These are phyloP conservation scores for Ophiorrhiza pumila DNA, from an alignment of 257 asterid genomes.

Conservation along the genomic window DNA sequence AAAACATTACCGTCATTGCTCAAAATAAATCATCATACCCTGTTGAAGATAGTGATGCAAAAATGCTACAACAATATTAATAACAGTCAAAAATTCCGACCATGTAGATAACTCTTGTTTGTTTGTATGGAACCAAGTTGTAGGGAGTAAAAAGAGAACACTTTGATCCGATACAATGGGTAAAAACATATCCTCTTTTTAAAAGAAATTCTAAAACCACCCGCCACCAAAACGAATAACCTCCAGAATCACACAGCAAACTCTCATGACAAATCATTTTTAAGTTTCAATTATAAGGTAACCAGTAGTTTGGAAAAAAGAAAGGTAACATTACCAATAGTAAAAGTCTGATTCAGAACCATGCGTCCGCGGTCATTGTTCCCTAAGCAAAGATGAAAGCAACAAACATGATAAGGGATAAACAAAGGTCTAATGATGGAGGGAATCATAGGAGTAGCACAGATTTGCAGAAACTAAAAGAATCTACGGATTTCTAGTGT, in stretches of 20 bases:
- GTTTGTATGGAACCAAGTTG: no score
- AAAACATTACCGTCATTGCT: neutral
- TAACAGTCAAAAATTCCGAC: neutral
- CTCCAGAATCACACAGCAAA: neutral
- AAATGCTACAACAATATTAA: neutral
- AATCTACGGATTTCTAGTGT: neutral
- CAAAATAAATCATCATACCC: neutral
- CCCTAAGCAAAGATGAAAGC: slow-evolving; percentile 36
- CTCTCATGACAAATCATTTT: neutral
- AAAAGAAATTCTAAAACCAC: neutral
- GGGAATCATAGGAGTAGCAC: neutral
- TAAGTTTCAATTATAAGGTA: neutral
- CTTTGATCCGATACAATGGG: neutral
- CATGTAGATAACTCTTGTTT: neutral
- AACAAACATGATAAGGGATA: neutral
- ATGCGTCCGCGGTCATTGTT: slow-evolving; percentile 70
- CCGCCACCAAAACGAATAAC: neutral
- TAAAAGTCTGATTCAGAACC: slow-evolving; percentile 89
- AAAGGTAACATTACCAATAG: slow-evolving; percentile 60
- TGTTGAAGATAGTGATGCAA: neutral
- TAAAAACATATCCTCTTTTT: neutral
- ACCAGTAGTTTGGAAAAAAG: neutral
- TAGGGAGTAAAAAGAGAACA: neutral
- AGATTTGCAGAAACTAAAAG: neutral
- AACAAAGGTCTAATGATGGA: neutral